phyloP scores from a whole-genome alignment of 2,329 filamentous ascomycete genomes.

The Penicillium fuscoglaucum region DNA sequence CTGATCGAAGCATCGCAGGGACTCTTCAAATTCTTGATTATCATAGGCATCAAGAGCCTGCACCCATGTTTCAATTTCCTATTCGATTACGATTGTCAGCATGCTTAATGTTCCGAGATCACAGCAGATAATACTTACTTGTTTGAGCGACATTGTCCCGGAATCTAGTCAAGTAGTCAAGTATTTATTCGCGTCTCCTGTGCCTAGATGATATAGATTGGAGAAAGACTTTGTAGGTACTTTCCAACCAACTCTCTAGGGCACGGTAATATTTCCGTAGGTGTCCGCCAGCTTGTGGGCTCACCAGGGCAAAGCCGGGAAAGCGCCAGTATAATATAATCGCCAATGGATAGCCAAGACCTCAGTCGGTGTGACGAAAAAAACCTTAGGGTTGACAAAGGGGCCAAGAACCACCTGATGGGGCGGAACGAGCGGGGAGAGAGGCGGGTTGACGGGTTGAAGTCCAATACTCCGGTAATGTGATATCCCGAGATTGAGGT shows the following conservation, averaged over 20 bases:
- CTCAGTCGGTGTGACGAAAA: slow-evolving; percentile 16
- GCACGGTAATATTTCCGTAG: not conserved
- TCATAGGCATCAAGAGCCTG: slow-evolving; percentile 87
- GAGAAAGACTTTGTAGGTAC: not conserved
- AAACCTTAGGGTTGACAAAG: slow-evolving; percentile 2
- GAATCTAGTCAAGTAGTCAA: not conserved
- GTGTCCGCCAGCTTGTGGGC: not conserved
- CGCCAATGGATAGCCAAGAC: slow-evolving; percentile 6
- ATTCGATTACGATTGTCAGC: slow-evolving; percentile 9
- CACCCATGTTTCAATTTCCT: slow-evolving; percentile 99
- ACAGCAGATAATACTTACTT: slow-evolving; percentile 44
- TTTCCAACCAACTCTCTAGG: slow-evolving; percentile 9
- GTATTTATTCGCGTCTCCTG: not conserved
- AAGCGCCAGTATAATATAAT: slow-evolving; percentile 18
- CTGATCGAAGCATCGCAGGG: slow-evolving; percentile 76
- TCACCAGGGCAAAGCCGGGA: slow-evolving; percentile 4
- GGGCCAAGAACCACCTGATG: slow-evolving; percentile 2
- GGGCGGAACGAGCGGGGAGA: slow-evolving; percentile 7
- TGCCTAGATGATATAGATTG: slow-evolving; percentile 3
- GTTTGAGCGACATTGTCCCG: slow-evolving; percentile 60
- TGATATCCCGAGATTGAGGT: not conserved
- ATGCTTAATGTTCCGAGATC: slow-evolving; percentile 2
- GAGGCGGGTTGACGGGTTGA: not conserved
- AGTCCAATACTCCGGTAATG: not conserved
- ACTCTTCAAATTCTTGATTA: slow-evolving; percentile 94